Conservation (phyloP, 2,329 filamentous ascomycete genomes). For the Juglanconis oblonga region DNA sequence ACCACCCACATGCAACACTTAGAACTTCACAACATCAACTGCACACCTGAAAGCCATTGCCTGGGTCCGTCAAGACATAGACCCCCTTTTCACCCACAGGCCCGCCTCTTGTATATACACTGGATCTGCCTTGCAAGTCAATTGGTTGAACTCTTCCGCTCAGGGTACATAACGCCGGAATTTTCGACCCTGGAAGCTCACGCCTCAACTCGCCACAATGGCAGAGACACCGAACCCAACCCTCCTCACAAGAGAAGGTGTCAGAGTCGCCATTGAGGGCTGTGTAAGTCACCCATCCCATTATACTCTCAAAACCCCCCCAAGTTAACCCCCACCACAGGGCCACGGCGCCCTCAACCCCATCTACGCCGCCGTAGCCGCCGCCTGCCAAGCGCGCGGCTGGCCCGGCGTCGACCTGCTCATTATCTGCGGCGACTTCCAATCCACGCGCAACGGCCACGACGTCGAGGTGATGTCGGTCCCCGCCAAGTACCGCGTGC, state of each 20-base stretch:
- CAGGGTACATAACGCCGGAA: too few relatives aligned
- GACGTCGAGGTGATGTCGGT: constrained; percentile 89
- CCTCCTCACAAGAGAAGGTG: constrained; percentile 23
- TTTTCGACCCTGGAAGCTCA: too few relatives aligned
- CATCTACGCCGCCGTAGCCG: constrained; percentile 78
- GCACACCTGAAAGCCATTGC: too few relatives aligned
- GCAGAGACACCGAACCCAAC: background rate
- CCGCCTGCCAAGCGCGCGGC: constrained; percentile 64
- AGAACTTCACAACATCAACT: too few relatives aligned
- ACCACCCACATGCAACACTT: too few relatives aligned
- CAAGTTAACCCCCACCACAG: constrained; percentile 39
- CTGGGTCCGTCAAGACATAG: too few relatives aligned
- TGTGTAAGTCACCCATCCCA: background rate
- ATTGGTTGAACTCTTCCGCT: too few relatives aligned
- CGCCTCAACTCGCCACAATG: background rate
- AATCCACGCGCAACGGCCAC: constrained; percentile 75
- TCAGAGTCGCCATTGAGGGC: constrained; percentile 17
- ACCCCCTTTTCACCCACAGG: too few relatives aligned
- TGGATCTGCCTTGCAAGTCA: too few relatives aligned
- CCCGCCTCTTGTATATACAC: too few relatives aligned
- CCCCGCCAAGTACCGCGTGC: constrained; percentile 78
- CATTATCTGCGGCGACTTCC: constrained; percentile 95
- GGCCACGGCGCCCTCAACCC: constrained; percentile 89
- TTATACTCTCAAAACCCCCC: background rate
- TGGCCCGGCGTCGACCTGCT: constrained; percentile 85